Conservation (phyloP, 2,329 filamentous ascomycete genomes). For the Trichoderma afroharzianum region DNA sequence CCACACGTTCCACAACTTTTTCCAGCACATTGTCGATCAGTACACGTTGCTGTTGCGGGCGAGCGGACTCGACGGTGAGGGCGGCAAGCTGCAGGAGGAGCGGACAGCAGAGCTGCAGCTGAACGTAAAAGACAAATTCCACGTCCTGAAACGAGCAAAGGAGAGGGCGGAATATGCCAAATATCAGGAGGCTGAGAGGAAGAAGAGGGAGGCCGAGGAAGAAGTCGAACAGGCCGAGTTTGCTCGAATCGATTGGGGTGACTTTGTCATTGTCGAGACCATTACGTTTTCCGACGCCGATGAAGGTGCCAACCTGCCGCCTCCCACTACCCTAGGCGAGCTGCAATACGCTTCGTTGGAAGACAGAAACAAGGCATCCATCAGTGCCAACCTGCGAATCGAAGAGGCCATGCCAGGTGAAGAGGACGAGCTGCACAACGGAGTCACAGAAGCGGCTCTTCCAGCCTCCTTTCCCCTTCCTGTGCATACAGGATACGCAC, state of each 20-base stretch:
- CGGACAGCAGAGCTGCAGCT: slow-evolving; percentile 68
- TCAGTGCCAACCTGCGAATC: slow-evolving; percentile 76
- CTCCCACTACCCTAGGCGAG: slow-evolving; percentile 84
- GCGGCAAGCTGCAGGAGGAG: slow-evolving; percentile 66
- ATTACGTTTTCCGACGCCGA: slow-evolving; percentile 89
- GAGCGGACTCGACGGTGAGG: slow-evolving; percentile 62
- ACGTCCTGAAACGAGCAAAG: slow-evolving; percentile 75
- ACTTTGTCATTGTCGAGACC: slow-evolving; percentile 93
- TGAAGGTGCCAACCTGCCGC: slow-evolving; percentile 79
- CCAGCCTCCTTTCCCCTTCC: slow-evolving; percentile 42
- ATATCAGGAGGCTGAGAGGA: slow-evolving; percentile 78
- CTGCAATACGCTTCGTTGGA: slow-evolving; percentile 92
- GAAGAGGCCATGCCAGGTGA: slow-evolving; percentile 93
- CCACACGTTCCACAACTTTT: slow-evolving; percentile 95
- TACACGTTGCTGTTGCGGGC: slow-evolving; percentile 76
- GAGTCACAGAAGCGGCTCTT: slow-evolving; percentile 37
- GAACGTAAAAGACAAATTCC: slow-evolving; percentile 75
- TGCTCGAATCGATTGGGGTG: slow-evolving; percentile 94
- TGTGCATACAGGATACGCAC: slow-evolving; percentile 41
- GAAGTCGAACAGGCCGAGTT: slow-evolving; percentile 74
- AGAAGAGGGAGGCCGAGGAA: slow-evolving; percentile 82
- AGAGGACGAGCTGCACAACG: slow-evolving; percentile 53
- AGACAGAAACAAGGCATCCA: slow-evolving; percentile 87
- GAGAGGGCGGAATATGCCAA: slow-evolving; percentile 84
- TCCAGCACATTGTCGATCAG: slow-evolving; percentile 87